Base-by-base conservation (phyloP, 306 rosid species). In the Quercus engelmannii region DNA sequence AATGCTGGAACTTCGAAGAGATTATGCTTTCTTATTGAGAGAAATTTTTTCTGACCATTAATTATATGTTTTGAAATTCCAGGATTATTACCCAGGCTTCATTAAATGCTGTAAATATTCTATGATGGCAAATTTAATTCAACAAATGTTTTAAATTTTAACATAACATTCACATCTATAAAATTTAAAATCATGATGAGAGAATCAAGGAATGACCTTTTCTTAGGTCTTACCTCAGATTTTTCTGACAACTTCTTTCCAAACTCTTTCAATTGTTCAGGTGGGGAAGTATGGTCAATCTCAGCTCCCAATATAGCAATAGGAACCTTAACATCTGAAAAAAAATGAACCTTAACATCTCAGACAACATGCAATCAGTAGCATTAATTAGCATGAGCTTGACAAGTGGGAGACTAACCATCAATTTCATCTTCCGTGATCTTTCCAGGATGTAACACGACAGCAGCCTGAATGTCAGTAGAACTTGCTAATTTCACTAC, bases 271-370 rank as follows among this genome's bases (percentile, higher is more conserved):
- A 88, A 41, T 26, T 61, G 31, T 81, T 86, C 83, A 35, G 86
- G 77, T 13, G 94, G 78, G 63, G 78, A 81, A 52, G 30, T 6
- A 54, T 10, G 25, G 73, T 88, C 90, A 75, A 69, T 69, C 81
- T 86, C 89, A 38, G 91, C 89, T 75, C 87, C 91, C 62, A 86
- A 59, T 62, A 88, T 70, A 59, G 92, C 86, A 74, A 86, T 33
- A 28, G 92, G 88, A 83, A 78, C 81, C 80, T 57, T 88, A 17
- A 86, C 86, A 76, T 78, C 90, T 90, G 86, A 69, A 78, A 76
- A 2, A 2, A 2, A 21, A 8, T 43, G 28, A 51, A 65, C 25
- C 46, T 65, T 31, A 19, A 35, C 72, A 4, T 19, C 25, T 31
- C 26, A 67, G 52, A 33, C 72, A 67, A 19, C 52, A 31, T 67